phyloP scores from a whole-genome alignment of 192 early-diverging fungal species.

The Spinellus fusiger region DNA sequence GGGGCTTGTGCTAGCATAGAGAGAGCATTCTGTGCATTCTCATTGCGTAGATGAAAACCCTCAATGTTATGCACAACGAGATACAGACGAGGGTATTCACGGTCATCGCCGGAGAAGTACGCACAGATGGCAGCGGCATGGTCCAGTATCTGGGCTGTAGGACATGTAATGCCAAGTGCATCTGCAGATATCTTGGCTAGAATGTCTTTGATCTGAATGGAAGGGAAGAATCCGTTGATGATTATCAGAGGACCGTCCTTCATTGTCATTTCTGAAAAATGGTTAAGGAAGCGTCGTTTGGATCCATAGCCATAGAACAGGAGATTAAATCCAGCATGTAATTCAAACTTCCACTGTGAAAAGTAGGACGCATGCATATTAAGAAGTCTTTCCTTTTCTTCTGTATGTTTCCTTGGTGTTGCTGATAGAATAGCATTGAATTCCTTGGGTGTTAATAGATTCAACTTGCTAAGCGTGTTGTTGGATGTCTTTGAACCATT shows the following conservation, averaged over 20 bases:
- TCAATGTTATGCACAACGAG: slow-evolving; percentile 90
- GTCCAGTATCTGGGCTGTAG: slow-evolving; percentile 52
- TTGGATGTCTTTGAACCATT: slow-evolving; percentile 64
- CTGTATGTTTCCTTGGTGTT: slow-evolving; percentile 53
- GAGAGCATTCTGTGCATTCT: slow-evolving; percentile 60
- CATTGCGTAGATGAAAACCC: slow-evolving; percentile 64
- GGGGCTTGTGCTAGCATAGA: slow-evolving; percentile 59
- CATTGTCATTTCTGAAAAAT: slow-evolving; percentile 57
- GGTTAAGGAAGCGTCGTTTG: slow-evolving; percentile 74
- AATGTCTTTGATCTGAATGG: slow-evolving; percentile 65
- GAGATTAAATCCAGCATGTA: slow-evolving; percentile 78
- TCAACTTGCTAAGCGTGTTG: slow-evolving; percentile 80
- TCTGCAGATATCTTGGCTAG: slow-evolving; percentile 52
- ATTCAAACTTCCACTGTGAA: slow-evolving; percentile 85
- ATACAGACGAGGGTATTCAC: slow-evolving; percentile 51
- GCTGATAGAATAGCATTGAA: slow-evolving; percentile 49
- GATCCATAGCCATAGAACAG: slow-evolving; percentile 93
- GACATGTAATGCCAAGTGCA: slow-evolving; percentile 30
- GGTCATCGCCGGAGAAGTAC: slow-evolving; percentile 51
- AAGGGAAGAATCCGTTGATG: slow-evolving; percentile 84
- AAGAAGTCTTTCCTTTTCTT: slow-evolving; percentile 49
- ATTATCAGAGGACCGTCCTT: slow-evolving; percentile 61
- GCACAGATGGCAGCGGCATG: slow-evolving; percentile 58
- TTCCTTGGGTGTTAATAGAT: slow-evolving; percentile 65
- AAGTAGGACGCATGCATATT: slow-evolving; percentile 61